These are phyloP conservation scores for Candida tibetensis DNA, from an alignment of 805 yeast species.

Conservation along the genomic window DNA sequence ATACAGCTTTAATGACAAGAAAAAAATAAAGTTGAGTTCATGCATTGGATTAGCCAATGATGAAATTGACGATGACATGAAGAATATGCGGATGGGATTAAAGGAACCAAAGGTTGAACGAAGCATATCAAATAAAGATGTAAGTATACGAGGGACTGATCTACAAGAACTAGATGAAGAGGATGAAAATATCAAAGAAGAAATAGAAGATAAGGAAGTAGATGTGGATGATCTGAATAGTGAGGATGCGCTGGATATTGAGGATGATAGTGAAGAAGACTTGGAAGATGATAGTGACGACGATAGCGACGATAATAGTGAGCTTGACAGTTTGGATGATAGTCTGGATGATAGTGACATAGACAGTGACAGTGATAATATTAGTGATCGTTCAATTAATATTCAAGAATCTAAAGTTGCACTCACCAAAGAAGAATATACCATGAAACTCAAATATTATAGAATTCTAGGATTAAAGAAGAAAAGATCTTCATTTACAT, in stretches of 20 bases:
- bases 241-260: too few species aligned
- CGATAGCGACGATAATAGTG: conserved; percentile 1
- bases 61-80: conserved; percentile 27
- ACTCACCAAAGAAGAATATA: background rate
- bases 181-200: conserved; percentile 12
- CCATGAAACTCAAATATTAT: conserved; percentile 7
- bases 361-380: background rate
- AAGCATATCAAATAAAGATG: background rate
- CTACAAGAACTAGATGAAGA: conserved; percentile 11
- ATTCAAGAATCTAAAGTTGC: background rate
- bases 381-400: background rate
- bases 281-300: conserved; percentile 5
- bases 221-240: conserved; percentile 3
- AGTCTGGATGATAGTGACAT: conserved; percentile 1
- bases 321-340: background rate
- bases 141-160: conserved; percentile 2
- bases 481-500: conserved; percentile 5
- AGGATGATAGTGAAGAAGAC: conserved; percentile 8
- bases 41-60: conserved; percentile 21
- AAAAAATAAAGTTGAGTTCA: conserved; percentile 11
- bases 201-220: conserved; percentile 9
- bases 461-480: conserved; percentile 6
- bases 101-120: background rate
- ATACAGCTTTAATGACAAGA: background rate
- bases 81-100: conserved; percentile 12